These are phyloP conservation scores for Nemania sp. DNA, from an alignment of 2,329 filamentous ascomycete species.

Conservation along the genomic window DNA sequence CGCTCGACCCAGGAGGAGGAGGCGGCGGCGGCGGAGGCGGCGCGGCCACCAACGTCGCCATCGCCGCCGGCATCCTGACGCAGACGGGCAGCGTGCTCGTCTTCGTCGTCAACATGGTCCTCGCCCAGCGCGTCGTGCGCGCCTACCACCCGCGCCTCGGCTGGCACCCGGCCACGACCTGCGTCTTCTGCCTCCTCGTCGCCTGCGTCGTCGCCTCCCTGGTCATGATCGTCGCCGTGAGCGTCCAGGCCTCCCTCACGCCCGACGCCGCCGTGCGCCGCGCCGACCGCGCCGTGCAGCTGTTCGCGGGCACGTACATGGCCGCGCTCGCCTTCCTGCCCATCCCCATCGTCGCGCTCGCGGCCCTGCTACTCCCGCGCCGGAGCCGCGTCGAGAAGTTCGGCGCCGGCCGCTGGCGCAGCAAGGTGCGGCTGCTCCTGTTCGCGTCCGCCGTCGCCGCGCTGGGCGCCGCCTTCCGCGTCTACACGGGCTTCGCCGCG, in stretches of 20 bases:
- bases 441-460: slow-evolving; percentile 63
- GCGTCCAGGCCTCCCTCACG: slow-evolving; percentile 70
- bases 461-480: slow-evolving; percentile 71
- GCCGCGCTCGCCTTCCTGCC: slow-evolving; percentile 62
- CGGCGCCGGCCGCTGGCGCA: slow-evolving; percentile 67
- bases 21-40: too few species aligned
- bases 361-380: slow-evolving; percentile 53
- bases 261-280: slow-evolving; percentile 53
- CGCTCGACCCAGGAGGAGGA: too few species aligned
- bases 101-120: slow-evolving; percentile 78
- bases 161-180: slow-evolving; percentile 62
- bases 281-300: slow-evolving; percentile 66
- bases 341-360: slow-evolving; percentile 54
- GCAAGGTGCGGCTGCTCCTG: slow-evolving; percentile 69
- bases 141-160: slow-evolving; percentile 72
- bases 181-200: slow-evolving; percentile 62
- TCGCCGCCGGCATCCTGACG: slow-evolving; percentile 71
- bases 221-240: slow-evolving; percentile 67
- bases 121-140: slow-evolving; percentile 74
- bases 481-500: slow-evolving; percentile 61
- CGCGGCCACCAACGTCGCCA: slow-evolving; percentile 48
- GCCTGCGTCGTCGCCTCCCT: slow-evolving; percentile 62
- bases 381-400: slow-evolving; percentile 58
- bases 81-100: slow-evolving; percentile 75
- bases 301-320: slow-evolving; percentile 65